phyloP scores from a whole-genome alignment of 208 protist species.

The Hexamita inflata region DNA sequence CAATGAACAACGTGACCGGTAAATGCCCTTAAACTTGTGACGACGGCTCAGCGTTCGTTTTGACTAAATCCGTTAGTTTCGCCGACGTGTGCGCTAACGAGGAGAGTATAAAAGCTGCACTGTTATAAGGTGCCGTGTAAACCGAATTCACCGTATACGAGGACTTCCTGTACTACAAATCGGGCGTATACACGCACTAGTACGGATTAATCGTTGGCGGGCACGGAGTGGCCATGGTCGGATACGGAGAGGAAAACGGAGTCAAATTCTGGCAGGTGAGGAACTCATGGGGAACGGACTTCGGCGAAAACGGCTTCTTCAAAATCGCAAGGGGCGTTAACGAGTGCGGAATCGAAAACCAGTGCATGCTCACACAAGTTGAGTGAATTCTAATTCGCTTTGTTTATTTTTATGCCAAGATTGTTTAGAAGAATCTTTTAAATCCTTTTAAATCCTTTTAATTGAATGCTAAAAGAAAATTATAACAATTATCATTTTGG shows the following conservation, averaged over 20 bases:
- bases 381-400: no score
- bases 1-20: background rate
- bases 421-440: no score
- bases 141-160: slow-evolving; percentile 34
- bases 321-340: slow-evolving; percentile 2
- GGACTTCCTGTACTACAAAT: slow-evolving; percentile 51
- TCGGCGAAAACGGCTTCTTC: slow-evolving; percentile 19
- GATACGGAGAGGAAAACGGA: slow-evolving; percentile 24
- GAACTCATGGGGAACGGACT: slow-evolving; percentile 25
- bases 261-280: background rate
- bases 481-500: no score
- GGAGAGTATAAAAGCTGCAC: background rate
- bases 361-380: no score
- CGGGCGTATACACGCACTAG: slow-evolving; percentile 48
- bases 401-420: no score
- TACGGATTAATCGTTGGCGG: slow-evolving; percentile 39
- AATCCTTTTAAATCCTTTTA: no score
- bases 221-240: slow-evolving; percentile 16
- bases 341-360: background rate
- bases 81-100: background rate
- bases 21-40: background rate
- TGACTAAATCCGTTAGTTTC: background rate
- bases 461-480: no score
- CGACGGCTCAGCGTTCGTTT: background rate
- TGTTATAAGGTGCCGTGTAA: background rate